A percentile compares a stretch with the other conserved stretches of the same genome.
These are phyloP conservation scores for Ophiosphaerella narmari DNA, from an alignment of 2,329 filamentous ascomycete species.

Conservation along the genomic window DNA sequence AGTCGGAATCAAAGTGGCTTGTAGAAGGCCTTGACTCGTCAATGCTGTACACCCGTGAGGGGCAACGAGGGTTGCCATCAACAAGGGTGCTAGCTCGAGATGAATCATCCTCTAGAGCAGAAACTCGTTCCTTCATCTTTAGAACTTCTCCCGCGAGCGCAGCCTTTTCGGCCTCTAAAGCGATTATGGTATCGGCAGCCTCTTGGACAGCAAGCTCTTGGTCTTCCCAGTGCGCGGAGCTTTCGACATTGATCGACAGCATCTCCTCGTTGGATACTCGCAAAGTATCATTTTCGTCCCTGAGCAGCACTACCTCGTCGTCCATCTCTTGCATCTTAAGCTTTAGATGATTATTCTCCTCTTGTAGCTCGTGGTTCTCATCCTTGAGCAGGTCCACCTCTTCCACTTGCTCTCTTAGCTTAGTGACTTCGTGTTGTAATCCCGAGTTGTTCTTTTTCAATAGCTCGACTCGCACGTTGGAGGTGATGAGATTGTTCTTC, in stretches of 20 bases:
- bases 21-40: constrained; percentile 44
- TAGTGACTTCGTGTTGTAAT: constrained; percentile 31
- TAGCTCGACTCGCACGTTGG: constrained; percentile 39
- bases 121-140: constrained; percentile 25
- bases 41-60: constrained; percentile 36
- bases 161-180: constrained; percentile 33
- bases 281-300: constrained; percentile 20
- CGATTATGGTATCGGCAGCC: constrained; percentile 39
- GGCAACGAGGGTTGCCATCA: constrained; percentile 20
- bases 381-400: constrained; percentile 33
- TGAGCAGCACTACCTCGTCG: constrained; percentile 20
- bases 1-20: constrained; percentile 43
- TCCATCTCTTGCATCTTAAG: constrained; percentile 27
- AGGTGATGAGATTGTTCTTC: constrained; percentile 32
- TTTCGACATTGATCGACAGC: constrained; percentile 33
- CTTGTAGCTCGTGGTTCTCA: constrained; percentile 30
- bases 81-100: constrained; percentile 14
- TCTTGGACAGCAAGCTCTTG: constrained; percentile 37
- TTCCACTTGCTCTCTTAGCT: constrained; percentile 29
- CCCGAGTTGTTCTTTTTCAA: constrained; percentile 38
- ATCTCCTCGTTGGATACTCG: constrained; percentile 28
- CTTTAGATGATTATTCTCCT: constrained; percentile 27
- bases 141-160: constrained; percentile 27
- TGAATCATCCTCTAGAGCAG: constrained; percentile 15
- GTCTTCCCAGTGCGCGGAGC: constrained; percentile 28